Evolutionary conservation across 495 filamentous ascomycete genomes (phyloP).

Genomic region (Hypoxylon rickii): DNA sequence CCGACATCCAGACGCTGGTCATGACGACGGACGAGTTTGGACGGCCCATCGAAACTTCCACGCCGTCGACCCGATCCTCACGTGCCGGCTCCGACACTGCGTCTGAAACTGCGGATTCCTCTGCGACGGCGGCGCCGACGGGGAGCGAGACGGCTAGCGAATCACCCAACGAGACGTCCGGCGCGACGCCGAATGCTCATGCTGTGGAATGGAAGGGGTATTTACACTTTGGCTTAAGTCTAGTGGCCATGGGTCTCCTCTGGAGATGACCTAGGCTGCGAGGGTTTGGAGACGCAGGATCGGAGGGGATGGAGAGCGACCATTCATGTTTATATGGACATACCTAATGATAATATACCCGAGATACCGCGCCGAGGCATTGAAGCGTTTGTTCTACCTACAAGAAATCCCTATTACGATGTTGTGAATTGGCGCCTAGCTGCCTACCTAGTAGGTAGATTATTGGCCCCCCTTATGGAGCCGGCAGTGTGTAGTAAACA

Average conservation of each 20-base stretch:
- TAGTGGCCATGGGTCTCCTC: conserved; percentile 5
- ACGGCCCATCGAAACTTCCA: not conserved
- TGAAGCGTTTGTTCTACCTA: no score
- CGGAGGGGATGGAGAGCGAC: not conserved
- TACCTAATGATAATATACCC: no score
- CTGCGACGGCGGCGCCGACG: no score
- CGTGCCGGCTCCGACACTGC: no score
- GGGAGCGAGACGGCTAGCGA: not conserved
- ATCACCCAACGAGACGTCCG: not conserved
- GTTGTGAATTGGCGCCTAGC: no score
- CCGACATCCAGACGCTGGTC: conserved; percentile 10
- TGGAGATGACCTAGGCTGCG: conserved; percentile 10
- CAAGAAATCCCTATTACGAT: no score
- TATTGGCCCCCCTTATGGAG: no score
- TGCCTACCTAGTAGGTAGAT: no score
- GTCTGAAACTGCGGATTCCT: no score
- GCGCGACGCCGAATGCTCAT: not conserved
- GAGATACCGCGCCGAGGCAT: no score
- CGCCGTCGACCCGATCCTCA: not conserved
- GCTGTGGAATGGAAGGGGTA: not conserved
- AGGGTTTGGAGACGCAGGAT: not conserved
- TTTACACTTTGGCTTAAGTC: conserved; percentile 1
- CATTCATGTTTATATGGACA: no score
- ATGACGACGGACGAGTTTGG: conserved; percentile 9
- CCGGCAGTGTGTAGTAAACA: no score